Base-by-base conservation (phyloP, 225 moss, liverwort and hornwort genomes). In the Polytrichum formosum region DNA sequence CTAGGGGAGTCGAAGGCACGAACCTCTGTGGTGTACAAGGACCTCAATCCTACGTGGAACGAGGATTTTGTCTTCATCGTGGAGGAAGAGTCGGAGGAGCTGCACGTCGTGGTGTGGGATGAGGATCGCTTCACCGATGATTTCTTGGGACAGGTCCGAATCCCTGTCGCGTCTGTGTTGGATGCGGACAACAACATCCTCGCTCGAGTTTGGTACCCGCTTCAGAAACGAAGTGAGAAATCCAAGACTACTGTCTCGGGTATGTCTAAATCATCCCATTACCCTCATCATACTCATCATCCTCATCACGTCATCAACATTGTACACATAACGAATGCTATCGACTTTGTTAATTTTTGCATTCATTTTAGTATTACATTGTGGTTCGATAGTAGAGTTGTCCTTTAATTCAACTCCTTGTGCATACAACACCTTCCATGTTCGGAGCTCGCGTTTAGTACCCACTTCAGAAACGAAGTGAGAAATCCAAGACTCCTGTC, bases 41-140 rank as follows among this genome's bases (percentile, higher is more conserved):
- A 84, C 70, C 66, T 94, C 73, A 82, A 88, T 75, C 93, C 93
- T 25, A 56, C 61, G 6, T 94, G 93, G 91, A 82, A 85, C n/a
- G 93, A 94, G 78, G 91, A 91, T 30, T 94, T 91, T 71, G 79
- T 88, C 73, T 94, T 94, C 55, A 87, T 84, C 66, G 77, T 94
- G 20, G 77, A 82, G 54, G 79, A 90, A 62, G 68, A 80, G 73
- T 83, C 83, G 28, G 88, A 90, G 56, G 90, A 88, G 68, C 83
- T 94, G 9, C 79, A 81, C 56, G 71, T 94, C 16, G 84, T 81
- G 31, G 88, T 94, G 1, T 91, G 91, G 91, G 93, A 94, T 64
- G 80, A 88, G 68, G 93, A 94, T 64, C 79, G 79, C 53, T 88
- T 94, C 59, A 27, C 81, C 61, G 66, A 85, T 53, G 84, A 94